phyloP scores from a whole-genome alignment of 768 basidiomycete species.

The Cystobasidium onofrii region DNA sequence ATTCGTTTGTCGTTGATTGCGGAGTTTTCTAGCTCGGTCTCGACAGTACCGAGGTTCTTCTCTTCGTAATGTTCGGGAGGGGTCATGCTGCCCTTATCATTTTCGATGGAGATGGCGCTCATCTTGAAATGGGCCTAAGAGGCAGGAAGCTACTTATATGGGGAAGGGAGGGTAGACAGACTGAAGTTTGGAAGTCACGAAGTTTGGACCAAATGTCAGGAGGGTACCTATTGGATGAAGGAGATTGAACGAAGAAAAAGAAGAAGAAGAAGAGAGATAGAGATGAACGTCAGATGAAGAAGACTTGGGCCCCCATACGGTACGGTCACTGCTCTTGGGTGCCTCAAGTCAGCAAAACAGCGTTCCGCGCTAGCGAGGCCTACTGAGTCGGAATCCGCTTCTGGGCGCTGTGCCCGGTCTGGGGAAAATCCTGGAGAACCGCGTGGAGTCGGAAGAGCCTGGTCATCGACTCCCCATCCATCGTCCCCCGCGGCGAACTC shows the following conservation, averaged over 20 bases:
- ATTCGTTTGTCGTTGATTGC: slow-evolving; percentile 62
- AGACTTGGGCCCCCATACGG: neutral
- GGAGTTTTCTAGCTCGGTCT: neutral
- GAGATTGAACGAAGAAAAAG: neutral
- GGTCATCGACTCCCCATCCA: neutral
- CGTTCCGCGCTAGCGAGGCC: neutral
- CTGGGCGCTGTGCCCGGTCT: neutral
- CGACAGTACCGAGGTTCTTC: neutral
- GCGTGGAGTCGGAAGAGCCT: neutral
- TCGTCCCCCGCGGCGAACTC: neutral
- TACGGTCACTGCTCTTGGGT: neutral
- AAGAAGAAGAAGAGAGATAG: neutral
- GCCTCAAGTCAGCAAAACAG: neutral
- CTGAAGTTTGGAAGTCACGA: too few relatives aligned
- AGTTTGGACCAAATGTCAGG: too few relatives aligned
- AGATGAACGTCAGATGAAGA: neutral
- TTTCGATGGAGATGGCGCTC: neutral
- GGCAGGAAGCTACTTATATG: neutral
- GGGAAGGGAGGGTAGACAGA: neutral
- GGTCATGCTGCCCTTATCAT: neutral
- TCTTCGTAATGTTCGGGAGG: neutral
- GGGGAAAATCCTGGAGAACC: neutral
- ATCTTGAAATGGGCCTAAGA: neutral
- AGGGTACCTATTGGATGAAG: too few relatives aligned
- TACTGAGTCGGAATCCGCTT: neutral